Base-by-base conservation (phyloP, 2,329 filamentous ascomycete species). In the Pleomassaria siparia region DNA sequence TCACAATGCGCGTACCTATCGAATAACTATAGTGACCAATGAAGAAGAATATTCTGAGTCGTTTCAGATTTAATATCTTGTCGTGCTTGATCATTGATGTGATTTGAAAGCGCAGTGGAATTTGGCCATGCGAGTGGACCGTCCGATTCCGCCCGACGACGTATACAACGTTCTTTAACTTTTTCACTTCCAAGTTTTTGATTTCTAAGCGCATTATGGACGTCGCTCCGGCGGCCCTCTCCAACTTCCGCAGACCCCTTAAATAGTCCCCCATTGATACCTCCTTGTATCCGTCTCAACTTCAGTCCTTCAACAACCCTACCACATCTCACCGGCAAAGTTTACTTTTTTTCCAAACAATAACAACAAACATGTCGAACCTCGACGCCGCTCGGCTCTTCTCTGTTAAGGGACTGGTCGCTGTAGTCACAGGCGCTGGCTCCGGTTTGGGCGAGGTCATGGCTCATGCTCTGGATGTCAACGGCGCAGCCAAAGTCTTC, bases 381-480 rank as follows among this genome's bases (percentile, higher is more conserved):
- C 43, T 45, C 44, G 37, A 42, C 26, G 28, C 37, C 16, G 29
- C 36, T n/a, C 53, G 15, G n/a, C 43, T 60, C 2, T 59, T 58
- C 37, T 46, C 30, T 20, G 58, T 61, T 6, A 51, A 55, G 22
- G 56, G 50, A 2, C 47, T 59, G 15, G 50, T 61, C 13, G 46
- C 51, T n/a, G 58, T 61, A 11, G 44, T 61, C n/a, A 61, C 58
- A 13, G 58, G 56, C 7, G 58, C 54, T 35, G 55, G 56, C 29
- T 53, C 54, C 29, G 25, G 28, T 16, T 25, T 46, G 40, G 73
- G 73, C 26, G 76, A 39, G 21, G 35, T 57, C 49, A 58, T 63
- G 4, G 47, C 59, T 6, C 51, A 54, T 47, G 48, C 61, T 18
- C 50, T 63, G 2, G 53, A 53, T 2, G 32, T 49, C 10, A 59